These are phyloP conservation scores for Eucalyptus urophylla DNA, from an alignment of 345 rosid genomes.

Conservation along the genomic window DNA sequence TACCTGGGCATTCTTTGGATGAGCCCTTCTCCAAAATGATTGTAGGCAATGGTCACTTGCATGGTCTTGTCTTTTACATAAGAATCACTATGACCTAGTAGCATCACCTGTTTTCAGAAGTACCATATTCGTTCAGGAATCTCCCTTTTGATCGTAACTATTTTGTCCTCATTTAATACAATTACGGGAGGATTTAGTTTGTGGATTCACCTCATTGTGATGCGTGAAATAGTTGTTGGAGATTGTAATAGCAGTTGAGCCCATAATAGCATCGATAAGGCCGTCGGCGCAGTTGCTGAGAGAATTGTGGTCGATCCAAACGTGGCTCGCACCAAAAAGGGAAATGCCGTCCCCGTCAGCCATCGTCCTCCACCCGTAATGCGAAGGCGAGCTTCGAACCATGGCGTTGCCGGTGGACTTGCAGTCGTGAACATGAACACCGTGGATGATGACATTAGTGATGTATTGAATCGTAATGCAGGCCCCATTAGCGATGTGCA, in stretches of 20 bases:
- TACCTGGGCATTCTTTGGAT: conserved; percentile 98
- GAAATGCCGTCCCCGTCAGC: conserved; percentile 82
- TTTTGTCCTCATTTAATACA: background rate
- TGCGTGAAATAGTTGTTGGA: conserved; percentile 71
- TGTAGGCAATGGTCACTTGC: conserved; percentile 96
- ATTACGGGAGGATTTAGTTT: background rate
- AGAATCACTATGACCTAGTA: conserved; percentile 92
- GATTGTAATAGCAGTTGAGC: conserved; percentile 63
- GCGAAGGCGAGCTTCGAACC: conserved; percentile 79
- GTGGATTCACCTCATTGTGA: conserved; percentile 46
- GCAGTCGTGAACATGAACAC: conserved; percentile 59
- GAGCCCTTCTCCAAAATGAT: conserved; percentile 97
- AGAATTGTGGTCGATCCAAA: conserved; percentile 92
- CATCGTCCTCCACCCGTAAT: conserved; percentile 74
- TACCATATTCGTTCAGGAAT: background rate
- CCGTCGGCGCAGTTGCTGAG: conserved; percentile 80
- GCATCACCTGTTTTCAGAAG: conserved; percentile 47
- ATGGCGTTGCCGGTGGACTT: conserved; percentile 70
- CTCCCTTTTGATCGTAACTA: background rate
- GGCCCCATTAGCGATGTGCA: conserved; percentile 38
- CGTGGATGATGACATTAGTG: conserved; percentile 70
- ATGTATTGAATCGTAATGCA: conserved; percentile 64
- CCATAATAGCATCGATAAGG: conserved; percentile 58
- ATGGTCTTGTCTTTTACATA: conserved; percentile 80
- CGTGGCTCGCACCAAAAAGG: conserved; percentile 67